Percentiles rank a stretch among this genome's conserved stretches.
Evolutionary conservation across 768 basidiomycete genomes (phyloP).

Genomic region (Lactarius sp.): DNA sequence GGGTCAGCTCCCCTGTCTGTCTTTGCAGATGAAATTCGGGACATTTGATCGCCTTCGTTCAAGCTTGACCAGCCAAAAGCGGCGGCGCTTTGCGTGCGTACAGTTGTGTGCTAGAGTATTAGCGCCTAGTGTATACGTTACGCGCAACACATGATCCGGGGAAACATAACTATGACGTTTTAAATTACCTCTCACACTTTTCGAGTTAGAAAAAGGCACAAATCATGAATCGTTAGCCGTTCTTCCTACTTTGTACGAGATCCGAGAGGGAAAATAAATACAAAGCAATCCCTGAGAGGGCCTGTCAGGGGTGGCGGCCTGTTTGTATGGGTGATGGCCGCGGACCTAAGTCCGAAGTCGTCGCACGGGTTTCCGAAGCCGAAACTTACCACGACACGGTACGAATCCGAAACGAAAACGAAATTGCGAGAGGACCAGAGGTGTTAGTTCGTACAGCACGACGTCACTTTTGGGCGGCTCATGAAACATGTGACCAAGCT

Average conservation of each 20-base stretch:
- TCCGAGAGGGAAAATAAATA: not conserved
- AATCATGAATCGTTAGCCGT: not conserved
- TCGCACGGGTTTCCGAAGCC: slow-evolving; percentile 9
- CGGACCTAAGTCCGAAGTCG: slow-evolving; percentile 4
- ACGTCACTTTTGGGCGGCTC: slow-evolving; percentile 5
- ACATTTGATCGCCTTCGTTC: too few relatives aligned
- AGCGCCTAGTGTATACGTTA: not conserved
- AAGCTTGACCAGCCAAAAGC: not conserved
- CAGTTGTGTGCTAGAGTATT: not conserved
- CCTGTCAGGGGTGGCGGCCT: not conserved
- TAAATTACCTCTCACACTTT: not conserved
- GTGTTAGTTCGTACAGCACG: not conserved
- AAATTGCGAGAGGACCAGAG: not conserved
- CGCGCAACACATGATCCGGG: not conserved
- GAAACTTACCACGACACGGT: not conserved
- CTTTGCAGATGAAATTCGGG: not conserved
- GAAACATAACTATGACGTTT: not conserved
- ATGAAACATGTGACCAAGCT: slow-evolving; percentile 10
- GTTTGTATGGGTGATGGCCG: not conserved
- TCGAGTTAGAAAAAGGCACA: not conserved
- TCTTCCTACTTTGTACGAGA: not conserved
- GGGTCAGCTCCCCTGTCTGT: not conserved
- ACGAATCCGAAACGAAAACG: not conserved
- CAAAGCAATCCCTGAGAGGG: not conserved
- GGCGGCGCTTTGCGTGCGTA: not conserved